phyloP scores from a whole-genome alignment of 2,329 filamentous ascomycete species.

The Colletotrichum spinosum region DNA sequence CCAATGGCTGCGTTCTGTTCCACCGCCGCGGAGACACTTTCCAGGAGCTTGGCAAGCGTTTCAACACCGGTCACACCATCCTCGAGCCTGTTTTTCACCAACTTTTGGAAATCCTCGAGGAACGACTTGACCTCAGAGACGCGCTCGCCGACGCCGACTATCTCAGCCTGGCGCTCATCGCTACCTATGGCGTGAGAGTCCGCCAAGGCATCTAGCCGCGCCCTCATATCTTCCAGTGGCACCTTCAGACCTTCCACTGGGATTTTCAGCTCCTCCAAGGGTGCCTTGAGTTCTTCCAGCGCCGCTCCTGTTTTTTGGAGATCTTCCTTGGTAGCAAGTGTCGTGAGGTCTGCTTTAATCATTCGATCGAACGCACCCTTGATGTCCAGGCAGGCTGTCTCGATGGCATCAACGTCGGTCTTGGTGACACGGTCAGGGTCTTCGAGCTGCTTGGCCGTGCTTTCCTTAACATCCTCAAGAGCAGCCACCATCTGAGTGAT shows the following conservation, averaged over 20 bases:
- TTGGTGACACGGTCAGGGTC: conserved; percentile 78
- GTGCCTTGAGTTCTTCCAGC: conserved; percentile 53
- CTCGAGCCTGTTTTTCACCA: conserved; percentile 81
- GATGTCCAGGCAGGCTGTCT: conserved; percentile 85
- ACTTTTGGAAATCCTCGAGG: conserved; percentile 81
- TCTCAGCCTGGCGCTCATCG: conserved; percentile 87
- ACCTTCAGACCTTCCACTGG: conserved; percentile 23
- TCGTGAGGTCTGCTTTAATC: conserved; percentile 75
- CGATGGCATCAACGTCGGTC: conserved; percentile 83
- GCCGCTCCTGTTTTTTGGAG: conserved; percentile 77
- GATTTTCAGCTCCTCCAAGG: conserved; percentile 21
- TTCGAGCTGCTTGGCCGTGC: conserved; percentile 64
- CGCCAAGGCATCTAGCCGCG: conserved; percentile 70
- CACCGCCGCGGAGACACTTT: conserved; percentile 73
- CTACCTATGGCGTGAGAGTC: conserved; percentile 82
- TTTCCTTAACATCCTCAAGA: conserved; percentile 79
- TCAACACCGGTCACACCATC: conserved; percentile 80
- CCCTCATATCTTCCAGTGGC: conserved; percentile 59
- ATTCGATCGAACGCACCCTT: conserved; percentile 83
- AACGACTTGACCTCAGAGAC: conserved; percentile 83
- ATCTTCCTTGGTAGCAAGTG: conserved; percentile 81
- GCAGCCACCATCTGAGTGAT: conserved; percentile 80
- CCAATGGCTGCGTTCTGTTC: conserved; percentile 67
- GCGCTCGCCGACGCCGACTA: conserved; percentile 80
- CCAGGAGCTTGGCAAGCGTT: conserved; percentile 76